A percentile compares a stretch with the other conserved stretches of the same genome.
Evolutionary conservation across 345 rosid genomes (phyloP).

Genomic region (Aethionema arabicum): DNA sequence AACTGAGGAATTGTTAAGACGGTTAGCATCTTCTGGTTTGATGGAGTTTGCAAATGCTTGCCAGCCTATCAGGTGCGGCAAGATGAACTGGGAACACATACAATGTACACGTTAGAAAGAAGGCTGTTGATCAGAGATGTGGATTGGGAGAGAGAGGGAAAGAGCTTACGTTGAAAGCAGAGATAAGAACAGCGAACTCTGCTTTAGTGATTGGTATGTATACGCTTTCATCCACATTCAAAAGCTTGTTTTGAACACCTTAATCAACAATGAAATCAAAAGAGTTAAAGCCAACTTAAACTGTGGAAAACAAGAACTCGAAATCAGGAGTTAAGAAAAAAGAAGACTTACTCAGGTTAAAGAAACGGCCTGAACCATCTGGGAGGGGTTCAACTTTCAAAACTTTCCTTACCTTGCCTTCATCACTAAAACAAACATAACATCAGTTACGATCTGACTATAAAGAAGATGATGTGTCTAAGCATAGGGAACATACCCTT

Average conservation of each 20-base stretch:
- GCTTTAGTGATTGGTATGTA: slow-evolving; percentile 79
- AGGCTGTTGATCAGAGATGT: background rate
- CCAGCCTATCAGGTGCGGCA: slow-evolving; percentile 89
- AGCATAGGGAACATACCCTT: slow-evolving; percentile 47
- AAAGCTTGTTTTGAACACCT: slow-evolving; percentile 87
- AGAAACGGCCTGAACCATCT: slow-evolving; percentile 93
- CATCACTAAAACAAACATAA: slow-evolving; percentile 57
- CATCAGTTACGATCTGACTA: background rate
- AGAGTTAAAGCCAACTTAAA: background rate
- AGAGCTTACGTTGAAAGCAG: slow-evolving; percentile 69
- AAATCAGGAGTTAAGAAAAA: slow-evolving; percentile 22
- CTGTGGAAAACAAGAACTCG: background rate
- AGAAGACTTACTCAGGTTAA: slow-evolving; percentile 68
- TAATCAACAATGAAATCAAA: slow-evolving; percentile 26
- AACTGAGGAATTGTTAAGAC: slow-evolving; percentile 48
- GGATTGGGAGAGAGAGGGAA: slow-evolving; percentile 22
- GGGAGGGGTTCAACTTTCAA: slow-evolving; percentile 94
- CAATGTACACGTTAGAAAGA: slow-evolving; percentile 6
- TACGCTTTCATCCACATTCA: slow-evolving; percentile 76
- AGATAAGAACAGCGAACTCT: slow-evolving; percentile 68
- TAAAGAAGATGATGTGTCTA: background rate
- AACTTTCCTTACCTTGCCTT: slow-evolving; percentile 88
- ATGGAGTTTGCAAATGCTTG: slow-evolving; percentile 61
- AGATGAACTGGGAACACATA: slow-evolving; percentile 53
- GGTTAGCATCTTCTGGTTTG: slow-evolving; percentile 50